A percentile compares a stretch with the other conserved stretches of the same genome.
Conservation (phyloP, 2,329 filamentous ascomycete genomes). For the Hypocreales sp. region DNA sequence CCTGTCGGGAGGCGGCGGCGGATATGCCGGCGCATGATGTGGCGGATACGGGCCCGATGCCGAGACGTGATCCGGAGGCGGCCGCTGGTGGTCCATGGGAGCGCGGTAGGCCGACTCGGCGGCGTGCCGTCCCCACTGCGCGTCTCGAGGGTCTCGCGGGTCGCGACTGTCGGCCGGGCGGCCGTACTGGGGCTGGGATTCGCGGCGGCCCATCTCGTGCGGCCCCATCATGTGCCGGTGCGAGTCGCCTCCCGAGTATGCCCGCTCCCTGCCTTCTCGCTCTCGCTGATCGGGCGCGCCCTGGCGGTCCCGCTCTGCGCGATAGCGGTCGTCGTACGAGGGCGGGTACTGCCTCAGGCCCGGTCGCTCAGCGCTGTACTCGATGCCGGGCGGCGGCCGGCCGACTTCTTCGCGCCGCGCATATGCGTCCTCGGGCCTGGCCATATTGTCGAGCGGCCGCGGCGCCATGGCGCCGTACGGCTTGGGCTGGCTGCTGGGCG, state of each 20-base stretch:
- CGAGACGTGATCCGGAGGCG: constrained; percentile 31
- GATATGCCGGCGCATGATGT: constrained; percentile 15
- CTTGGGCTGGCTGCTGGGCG: constrained; percentile 37
- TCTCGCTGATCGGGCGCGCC: constrained; percentile 28
- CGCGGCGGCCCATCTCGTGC: constrained; percentile 23
- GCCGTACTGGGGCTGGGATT: constrained; percentile 28
- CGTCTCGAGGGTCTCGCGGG: constrained; percentile 16
- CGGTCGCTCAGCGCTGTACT: constrained; percentile 38
- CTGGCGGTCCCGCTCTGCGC: constrained; percentile 30
- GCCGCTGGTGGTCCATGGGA: constrained; percentile 24
- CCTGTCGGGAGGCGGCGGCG: constrained; percentile 15
- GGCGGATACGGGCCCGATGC: constrained; percentile 20
- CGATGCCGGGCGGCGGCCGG: constrained; percentile 19
- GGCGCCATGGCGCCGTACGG: constrained; percentile 27
- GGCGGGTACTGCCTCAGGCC: constrained; percentile 23
- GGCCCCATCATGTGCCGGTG: constrained; percentile 23
- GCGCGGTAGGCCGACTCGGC: constrained; percentile 18
- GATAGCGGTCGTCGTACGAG: constrained; percentile 40
- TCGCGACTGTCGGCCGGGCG: constrained; percentile 27
- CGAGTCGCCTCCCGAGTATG: constrained; percentile 32
- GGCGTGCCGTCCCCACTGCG: constrained; percentile 17
- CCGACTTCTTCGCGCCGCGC: constrained; percentile 31
- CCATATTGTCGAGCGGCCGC: constrained; percentile 30
- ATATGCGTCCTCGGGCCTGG: constrained; percentile 28
- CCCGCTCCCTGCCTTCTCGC: constrained; percentile 27